Percentiles rank a stretch among this genome's conserved stretches.
Conservation (phyloP, 2,329 filamentous ascomycete species). For the Xylaria sp. region DNA sequence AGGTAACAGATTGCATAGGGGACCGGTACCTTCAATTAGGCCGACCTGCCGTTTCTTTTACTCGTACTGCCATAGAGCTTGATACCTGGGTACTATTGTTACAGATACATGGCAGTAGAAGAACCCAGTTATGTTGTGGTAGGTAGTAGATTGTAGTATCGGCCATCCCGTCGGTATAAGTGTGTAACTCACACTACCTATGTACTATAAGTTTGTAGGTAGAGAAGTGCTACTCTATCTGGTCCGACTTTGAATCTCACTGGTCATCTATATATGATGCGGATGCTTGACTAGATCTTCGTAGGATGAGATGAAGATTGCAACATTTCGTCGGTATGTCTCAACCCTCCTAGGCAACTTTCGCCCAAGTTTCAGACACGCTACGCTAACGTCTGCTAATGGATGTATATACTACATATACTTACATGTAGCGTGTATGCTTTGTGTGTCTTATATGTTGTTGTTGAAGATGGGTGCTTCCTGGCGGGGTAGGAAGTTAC, state of each 20-base stretch:
- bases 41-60: not conserved
- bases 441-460: too few relatives aligned
- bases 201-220: too few relatives aligned
- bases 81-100: too few relatives aligned
- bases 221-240: not conserved
- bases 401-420: too few relatives aligned
- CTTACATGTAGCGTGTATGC: too few relatives aligned
- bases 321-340: constrained; percentile 10
- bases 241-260: not conserved
- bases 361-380: constrained; percentile 8
- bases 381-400: constrained; percentile 1
- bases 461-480: too few relatives aligned
- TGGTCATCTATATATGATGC: not conserved
- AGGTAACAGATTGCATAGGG: not conserved
- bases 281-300: not conserved
- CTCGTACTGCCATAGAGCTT: too few relatives aligned
- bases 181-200: not conserved
- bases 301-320: not conserved
- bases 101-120: too few relatives aligned
- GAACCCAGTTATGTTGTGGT: too few relatives aligned
- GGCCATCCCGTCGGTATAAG: not conserved
- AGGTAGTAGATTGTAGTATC: too few relatives aligned
- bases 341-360: constrained; percentile 8
- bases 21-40: too few relatives aligned
- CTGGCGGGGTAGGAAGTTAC: too few relatives aligned